Evolutionary conservation across 2,329 filamentous ascomycete species (phyloP).

Genomic region (Gyromitra esculenta): DNA sequence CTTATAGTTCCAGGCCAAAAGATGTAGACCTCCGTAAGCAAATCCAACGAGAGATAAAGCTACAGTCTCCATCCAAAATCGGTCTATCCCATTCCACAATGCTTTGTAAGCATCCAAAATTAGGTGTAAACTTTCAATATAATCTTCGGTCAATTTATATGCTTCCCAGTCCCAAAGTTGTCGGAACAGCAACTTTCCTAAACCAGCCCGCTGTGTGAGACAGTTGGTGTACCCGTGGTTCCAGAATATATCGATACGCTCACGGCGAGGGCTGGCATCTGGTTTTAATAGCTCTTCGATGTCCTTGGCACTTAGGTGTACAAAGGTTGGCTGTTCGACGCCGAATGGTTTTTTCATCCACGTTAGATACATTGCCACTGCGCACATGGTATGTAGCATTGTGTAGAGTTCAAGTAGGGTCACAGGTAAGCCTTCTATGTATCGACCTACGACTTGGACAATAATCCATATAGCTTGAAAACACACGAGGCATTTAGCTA

Average conservation of each 20-base stretch:
- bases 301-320: background rate
- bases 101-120: conserved; percentile 21
- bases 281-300: background rate
- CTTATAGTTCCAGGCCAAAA: conserved; percentile 56
- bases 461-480: conserved; percentile 58
- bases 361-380: conserved; percentile 56
- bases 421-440: conserved; percentile 55
- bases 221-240: conserved; percentile 27
- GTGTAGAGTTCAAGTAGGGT: conserved; percentile 58
- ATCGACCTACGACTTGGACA: conserved; percentile 55
- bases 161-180: conserved; percentile 25
- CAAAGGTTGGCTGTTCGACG: conserved; percentile 42
- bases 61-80: conserved; percentile 15
- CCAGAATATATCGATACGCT: conserved; percentile 28
- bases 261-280: background rate
- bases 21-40: conserved; percentile 58
- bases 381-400: conserved; percentile 57
- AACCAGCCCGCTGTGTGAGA: conserved; percentile 27
- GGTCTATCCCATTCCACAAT: conserved; percentile 11
- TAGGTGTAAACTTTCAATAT: background rate
- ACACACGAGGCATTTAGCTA: conserved; percentile 58
- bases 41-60: conserved; percentile 30
- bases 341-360: conserved; percentile 58
- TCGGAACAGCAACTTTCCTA: conserved; percentile 31
- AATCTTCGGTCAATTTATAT: background rate